Percentiles rank a stretch among this genome's conserved stretches.
These are phyloP conservation scores for Penicillium herquei DNA, from an alignment of 495 filamentous ascomycete species.

Conservation along the genomic window DNA sequence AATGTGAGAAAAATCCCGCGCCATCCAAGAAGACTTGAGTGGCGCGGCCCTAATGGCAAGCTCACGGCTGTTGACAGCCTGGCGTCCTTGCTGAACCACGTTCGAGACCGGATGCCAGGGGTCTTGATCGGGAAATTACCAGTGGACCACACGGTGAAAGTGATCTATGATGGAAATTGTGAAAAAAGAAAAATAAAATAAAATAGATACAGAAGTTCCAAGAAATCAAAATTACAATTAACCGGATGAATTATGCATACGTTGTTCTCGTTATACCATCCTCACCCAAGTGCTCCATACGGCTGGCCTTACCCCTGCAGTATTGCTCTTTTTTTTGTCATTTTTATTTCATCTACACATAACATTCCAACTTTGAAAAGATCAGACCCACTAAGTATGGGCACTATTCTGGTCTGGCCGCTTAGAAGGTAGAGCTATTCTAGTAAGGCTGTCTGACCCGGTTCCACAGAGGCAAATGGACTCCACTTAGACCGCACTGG, in stretches of 20 bases:
- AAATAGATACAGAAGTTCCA: too few species aligned
- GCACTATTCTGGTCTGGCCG: background rate
- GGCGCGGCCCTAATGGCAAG: slow-evolving; percentile 7
- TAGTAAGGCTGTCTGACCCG: slow-evolving; percentile 11
- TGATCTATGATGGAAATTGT: background rate
- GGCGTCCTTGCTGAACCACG: slow-evolving; percentile 24
- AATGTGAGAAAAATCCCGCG: slow-evolving; percentile 14
- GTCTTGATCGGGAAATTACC: slow-evolving; percentile 16
- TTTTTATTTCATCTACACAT: background rate
- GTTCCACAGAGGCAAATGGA: slow-evolving; percentile 23
- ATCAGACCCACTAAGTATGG: too few species aligned
- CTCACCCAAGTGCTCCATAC: too few species aligned
- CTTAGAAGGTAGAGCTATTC: background rate
- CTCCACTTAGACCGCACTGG: slow-evolving; percentile 7
- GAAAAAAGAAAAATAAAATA: background rate
- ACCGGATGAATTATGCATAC: too few species aligned
- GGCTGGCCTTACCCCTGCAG: background rate
- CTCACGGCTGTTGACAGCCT: slow-evolving; percentile 11
- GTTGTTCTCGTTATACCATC: too few species aligned
- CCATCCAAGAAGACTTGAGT: slow-evolving; percentile 1
- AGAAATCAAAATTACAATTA: too few species aligned
- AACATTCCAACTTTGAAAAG: background rate
- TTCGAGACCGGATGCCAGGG: slow-evolving; percentile 17
- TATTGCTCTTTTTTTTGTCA: background rate
- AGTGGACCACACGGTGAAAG: slow-evolving; percentile 2